These are phyloP conservation scores for Musa balbisiana DNA, from an alignment of 202 grass and related monocot species.

Conservation along the genomic window DNA sequence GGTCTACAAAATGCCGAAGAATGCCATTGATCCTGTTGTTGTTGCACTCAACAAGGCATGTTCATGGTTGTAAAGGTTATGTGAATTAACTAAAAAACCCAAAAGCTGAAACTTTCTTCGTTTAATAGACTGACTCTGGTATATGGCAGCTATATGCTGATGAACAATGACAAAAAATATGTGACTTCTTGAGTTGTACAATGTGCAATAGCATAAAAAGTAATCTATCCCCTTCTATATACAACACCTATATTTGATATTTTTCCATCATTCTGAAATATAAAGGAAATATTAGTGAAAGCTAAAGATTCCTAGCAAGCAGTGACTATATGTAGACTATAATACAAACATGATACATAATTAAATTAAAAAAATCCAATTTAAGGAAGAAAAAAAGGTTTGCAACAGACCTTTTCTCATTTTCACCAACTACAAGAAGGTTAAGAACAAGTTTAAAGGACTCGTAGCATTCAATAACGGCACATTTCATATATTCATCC, in stretches of 20 bases:
- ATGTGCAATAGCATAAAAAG: too few species aligned
- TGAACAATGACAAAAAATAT: background rate
- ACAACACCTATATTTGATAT: too few species aligned
- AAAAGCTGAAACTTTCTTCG: too few species aligned
- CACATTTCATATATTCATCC: constrained; percentile 98
- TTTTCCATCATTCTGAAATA: background rate
- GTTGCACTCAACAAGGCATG: background rate
- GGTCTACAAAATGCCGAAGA: background rate
- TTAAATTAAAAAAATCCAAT: constrained; percentile 13
- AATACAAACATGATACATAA: background rate
- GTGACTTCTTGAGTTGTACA: too few species aligned
- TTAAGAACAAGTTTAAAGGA: constrained; percentile 96
- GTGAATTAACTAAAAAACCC: background rate
- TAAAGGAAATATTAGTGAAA: background rate
- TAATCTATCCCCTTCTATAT: too few species aligned
- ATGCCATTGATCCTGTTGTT: background rate
- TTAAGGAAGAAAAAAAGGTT: constrained; percentile 11
- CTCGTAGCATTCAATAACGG: constrained; percentile 90
- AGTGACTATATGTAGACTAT: background rate
- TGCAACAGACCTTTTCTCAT: constrained; percentile 67
- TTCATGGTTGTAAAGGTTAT: background rate
- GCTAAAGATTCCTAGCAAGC: background rate
- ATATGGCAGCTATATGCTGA: background rate
- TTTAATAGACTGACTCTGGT: background rate
- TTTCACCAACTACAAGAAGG: constrained; percentile 82